phyloP scores from a whole-genome alignment of 106 monocot species.

The Allium fistulosum region DNA sequence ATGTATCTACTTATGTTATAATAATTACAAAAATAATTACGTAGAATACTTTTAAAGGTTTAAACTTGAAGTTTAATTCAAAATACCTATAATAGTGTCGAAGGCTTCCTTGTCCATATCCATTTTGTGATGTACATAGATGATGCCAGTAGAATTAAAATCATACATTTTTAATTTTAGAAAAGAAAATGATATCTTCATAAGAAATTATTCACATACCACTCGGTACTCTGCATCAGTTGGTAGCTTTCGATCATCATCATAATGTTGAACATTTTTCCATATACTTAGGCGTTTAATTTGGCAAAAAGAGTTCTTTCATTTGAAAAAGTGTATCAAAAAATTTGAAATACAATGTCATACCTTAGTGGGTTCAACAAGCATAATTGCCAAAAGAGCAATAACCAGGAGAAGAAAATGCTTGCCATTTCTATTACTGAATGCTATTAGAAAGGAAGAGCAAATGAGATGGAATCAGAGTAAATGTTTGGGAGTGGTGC shows the following conservation, averaged over 20 bases:
- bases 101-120: slow-evolving; percentile 33
- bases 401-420: slow-evolving; percentile 27
- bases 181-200: background rate
- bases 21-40: background rate
- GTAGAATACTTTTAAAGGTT: background rate
- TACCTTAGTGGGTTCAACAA: slow-evolving; percentile 40
- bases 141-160: too few relatives aligned
- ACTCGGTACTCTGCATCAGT: too few relatives aligned
- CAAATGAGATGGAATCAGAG: background rate
- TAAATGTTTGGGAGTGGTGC: slow-evolving; percentile 3
- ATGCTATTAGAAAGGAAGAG: background rate
- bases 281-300: background rate
- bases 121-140: background rate
- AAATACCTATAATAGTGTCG: slow-evolving; percentile 26
- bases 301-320: background rate
- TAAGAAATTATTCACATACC: background rate
- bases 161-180: background rate
- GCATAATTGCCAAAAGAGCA: slow-evolving; percentile 33
- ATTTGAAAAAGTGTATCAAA: background rate
- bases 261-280: background rate
- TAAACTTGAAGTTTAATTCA: too few relatives aligned
- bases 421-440: slow-evolving; percentile 36
- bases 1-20: background rate
- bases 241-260: background rate
- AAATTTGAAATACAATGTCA: background rate